These are phyloP conservation scores for Fusarium miscanthi DNA, from an alignment of 2,329 filamentous ascomycete genomes.

Conservation along the genomic window DNA sequence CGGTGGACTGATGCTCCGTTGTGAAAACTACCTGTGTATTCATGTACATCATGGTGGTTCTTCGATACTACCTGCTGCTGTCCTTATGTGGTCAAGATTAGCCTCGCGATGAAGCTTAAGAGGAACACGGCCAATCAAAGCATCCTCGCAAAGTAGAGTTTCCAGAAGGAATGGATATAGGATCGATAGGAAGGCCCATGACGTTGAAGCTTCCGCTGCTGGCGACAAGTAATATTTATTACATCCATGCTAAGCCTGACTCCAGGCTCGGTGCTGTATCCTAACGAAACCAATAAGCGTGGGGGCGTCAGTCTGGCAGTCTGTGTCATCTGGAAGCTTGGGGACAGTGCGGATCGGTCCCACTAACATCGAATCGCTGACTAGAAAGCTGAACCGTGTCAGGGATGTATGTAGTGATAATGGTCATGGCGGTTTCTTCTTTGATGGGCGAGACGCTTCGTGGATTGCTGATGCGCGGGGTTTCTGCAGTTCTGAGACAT, in stretches of 20 bases:
- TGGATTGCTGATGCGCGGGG: conserved; percentile 38
- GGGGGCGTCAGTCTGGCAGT: conserved; percentile 13
- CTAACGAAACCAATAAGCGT: conserved; percentile 3
- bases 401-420: neutral
- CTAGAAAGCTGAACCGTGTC: neutral
- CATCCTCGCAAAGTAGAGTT: conserved; percentile 6
- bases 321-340: neutral
- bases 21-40: conserved; percentile 6
- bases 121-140: neutral
- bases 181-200: conserved; percentile 19
- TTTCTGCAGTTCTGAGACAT: conserved; percentile 28
- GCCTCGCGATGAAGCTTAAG: neutral
- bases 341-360: conserved; percentile 1
- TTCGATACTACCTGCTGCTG: neutral
- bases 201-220: conserved; percentile 10
- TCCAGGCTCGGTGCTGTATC: neutral
- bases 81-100: neutral
- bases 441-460: conserved; percentile 5
- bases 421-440: neutral
- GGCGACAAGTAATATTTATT: conserved; percentile 2
- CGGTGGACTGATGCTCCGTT: conserved; percentile 16
- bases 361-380: neutral
- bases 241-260: neutral
- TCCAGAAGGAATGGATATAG: conserved; percentile 4
- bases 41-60: neutral